Evolutionary conservation across 2,329 filamentous ascomycete species (phyloP).

Genomic region (Penicillium freii): DNA sequence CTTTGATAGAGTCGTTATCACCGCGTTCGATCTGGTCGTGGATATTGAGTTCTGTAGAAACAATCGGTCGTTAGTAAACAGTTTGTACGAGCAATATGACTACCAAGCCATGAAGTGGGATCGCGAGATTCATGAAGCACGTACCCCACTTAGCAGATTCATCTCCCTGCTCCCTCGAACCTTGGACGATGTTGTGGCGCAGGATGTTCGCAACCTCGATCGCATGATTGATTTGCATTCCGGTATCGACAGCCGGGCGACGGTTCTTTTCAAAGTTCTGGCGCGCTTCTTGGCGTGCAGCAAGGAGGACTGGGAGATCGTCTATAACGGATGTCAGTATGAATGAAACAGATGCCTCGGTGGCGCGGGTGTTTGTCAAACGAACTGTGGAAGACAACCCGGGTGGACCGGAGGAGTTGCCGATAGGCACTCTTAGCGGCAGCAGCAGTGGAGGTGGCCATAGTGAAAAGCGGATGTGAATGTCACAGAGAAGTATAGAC

Average conservation of each 20-base stretch:
- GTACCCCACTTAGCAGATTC: slow-evolving; percentile 40
- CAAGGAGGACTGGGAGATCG: slow-evolving; percentile 65
- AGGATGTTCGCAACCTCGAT: slow-evolving; percentile 79
- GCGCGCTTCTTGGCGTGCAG: slow-evolving; percentile 71
- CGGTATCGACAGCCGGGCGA: slow-evolving; percentile 57
- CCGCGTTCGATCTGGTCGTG: slow-evolving; percentile 88
- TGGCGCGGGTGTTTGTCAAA: slow-evolving; percentile 1
- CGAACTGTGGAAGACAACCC: slow-evolving; percentile 78
- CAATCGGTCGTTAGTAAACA: slow-evolving; percentile 9
- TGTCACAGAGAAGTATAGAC: neutral
- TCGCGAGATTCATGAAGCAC: neutral
- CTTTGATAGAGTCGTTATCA: slow-evolving; percentile 87
- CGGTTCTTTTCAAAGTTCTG: slow-evolving; percentile 69
- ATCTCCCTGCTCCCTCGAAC: slow-evolving; percentile 47
- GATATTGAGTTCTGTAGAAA: slow-evolving; percentile 70
- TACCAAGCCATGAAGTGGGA: too few relatives aligned
- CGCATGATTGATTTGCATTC: slow-evolving; percentile 71
- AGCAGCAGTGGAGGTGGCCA: slow-evolving; percentile 36
- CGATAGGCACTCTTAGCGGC: slow-evolving; percentile 77
- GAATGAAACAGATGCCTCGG: neutral
- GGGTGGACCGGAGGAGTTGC: slow-evolving; percentile 73
- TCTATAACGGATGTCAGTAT: slow-evolving; percentile 50
- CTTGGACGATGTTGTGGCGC: slow-evolving; percentile 84
- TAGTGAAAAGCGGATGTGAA: slow-evolving; percentile 1
- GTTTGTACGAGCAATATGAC: too few relatives aligned